Evolutionary conservation across 192 early-diverging fungal species (phyloP), one percentile per base, ranked within the genome.

Genomic region (Gryganskiella cystojenkinii): DNA sequence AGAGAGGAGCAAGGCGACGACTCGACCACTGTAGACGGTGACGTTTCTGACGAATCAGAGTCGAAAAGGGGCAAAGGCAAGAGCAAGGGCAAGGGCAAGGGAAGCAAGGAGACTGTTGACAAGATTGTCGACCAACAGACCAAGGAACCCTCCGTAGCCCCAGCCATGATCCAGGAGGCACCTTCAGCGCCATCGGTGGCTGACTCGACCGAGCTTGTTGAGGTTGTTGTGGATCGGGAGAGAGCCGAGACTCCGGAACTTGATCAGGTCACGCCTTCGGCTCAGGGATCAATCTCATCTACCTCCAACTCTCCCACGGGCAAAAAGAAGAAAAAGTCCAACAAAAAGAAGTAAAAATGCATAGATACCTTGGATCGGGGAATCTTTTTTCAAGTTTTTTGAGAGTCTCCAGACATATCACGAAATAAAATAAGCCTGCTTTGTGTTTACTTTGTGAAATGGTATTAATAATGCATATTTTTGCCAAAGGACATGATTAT

Each of bases 1-100:
- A 79, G 83, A 4, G 92, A 94, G 58, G 87, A 91, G 11, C 44
- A 27, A 0, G 67, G 64, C 5, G 72, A 76, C 17, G 58, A 49
- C n/a, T 54, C 64, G 3, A 76, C 64, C 3, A 56, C 55, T 0
- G 59, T 76, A 0, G 72, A 76, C 0, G 72, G 72, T 27, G 15
- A 47, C 3, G 10, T 46, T 11, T 76, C 72, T 5, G 72, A 76
- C 28, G 52, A 61, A 20, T 51, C 64, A 10, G 52, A 55, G 4
- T 66, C 64, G 27, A 46, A 50, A 11, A n/a, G 15, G n/a, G 56
- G 55, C 2, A 55, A 59, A 20, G 27, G 31, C 28, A 67, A 67
- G 45, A 45, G 33, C 19, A 69, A 59, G 28, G 30, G 17, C 30
- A 54, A 56, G 44, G 64, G 72, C 47, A 67, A 75, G 52, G 58